These are phyloP conservation scores for Mortierella sp. DNA, from an alignment of 371 early-diverging fungal genomes.

Conservation along the genomic window DNA sequence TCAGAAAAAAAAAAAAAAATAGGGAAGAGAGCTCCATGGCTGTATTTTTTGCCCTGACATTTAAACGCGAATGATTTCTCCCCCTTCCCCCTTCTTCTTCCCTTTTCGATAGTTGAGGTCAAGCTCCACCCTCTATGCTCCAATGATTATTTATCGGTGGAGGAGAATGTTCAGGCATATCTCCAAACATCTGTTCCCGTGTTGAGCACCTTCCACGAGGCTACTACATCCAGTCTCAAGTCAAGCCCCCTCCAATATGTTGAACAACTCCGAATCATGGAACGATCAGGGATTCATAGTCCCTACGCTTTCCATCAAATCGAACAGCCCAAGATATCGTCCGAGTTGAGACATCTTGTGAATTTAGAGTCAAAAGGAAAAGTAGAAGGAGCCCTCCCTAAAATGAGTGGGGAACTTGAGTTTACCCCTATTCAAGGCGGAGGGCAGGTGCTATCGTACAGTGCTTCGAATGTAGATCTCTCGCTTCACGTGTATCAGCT, in stretches of 20 bases:
- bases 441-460: neutral
- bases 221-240: neutral
- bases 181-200: neutral
- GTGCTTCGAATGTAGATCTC: constrained; percentile 18
- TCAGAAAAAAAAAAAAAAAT: too few relatives aligned
- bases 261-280: constrained; percentile 29
- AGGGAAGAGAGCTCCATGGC: too few relatives aligned
- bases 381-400: neutral
- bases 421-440: neutral
- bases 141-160: constrained; percentile 3
- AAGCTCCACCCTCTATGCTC: constrained; percentile 30
- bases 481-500: constrained; percentile 56
- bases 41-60: too few relatives aligned
- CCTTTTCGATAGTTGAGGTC: constrained; percentile 24
- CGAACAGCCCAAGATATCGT: neutral
- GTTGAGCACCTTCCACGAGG: constrained; percentile 12
- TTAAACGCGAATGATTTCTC: too few relatives aligned
- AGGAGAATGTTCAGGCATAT: constrained; percentile 13
- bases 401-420: too few relatives aligned
- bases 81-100: neutral
- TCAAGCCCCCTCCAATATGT: constrained; percentile 13
- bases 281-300: constrained; percentile 10
- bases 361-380: neutral
- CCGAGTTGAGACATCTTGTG: neutral
- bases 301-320: neutral